Percentiles rank a stretch among this genome's conserved stretches.
Evolutionary conservation across 768 basidiomycete genomes (phyloP).

Genomic region (Suillus brevipes): DNA sequence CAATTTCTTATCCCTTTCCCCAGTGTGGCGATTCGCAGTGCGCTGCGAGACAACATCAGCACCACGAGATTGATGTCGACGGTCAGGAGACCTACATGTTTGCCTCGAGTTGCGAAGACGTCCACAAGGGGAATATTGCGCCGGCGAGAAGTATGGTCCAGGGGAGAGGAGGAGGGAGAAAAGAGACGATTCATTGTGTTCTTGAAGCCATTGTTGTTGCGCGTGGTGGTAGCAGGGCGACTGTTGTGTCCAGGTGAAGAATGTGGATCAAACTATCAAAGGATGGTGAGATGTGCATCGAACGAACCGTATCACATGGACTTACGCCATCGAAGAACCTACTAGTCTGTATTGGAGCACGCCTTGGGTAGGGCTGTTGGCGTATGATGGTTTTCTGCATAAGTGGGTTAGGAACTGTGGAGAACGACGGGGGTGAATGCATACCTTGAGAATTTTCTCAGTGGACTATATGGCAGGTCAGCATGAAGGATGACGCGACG

Average conservation of each 20-base stretch:
- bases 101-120: background rate
- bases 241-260: background rate
- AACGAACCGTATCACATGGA: background rate
- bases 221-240: background rate
- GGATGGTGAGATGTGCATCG: background rate
- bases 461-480: background rate
- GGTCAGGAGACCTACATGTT: background rate
- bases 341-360: background rate
- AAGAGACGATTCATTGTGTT: background rate
- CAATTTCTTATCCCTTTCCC: no score
- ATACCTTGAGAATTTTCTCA: background rate
- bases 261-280: background rate
- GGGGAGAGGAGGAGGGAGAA: background rate
- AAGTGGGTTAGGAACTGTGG: background rate
- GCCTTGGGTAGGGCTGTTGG: background rate
- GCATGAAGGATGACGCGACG: background rate
- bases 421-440: background rate
- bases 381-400: background rate
- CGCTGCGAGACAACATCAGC: background rate
- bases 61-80: background rate
- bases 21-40: background rate
- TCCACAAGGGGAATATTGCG: background rate
- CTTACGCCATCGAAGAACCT: background rate
- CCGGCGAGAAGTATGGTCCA: background rate
- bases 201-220: background rate